Base-by-base conservation (phyloP, 257 asterid species). In the Solanum megistacrolobum region DNA sequence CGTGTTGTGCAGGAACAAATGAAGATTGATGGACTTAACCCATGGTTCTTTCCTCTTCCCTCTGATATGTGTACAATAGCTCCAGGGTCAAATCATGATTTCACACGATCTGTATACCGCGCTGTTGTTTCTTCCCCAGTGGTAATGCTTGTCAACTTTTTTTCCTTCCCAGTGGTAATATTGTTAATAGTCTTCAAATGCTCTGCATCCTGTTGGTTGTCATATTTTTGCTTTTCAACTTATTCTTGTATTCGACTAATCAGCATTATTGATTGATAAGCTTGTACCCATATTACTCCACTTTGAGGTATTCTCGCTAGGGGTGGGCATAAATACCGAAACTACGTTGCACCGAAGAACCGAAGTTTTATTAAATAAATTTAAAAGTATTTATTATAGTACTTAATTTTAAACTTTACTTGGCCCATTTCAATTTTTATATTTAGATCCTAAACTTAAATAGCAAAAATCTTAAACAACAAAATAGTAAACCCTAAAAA, bases 31-130 rank as follows among this genome's bases (percentile, higher is more conserved):
- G 96, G 92, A 93, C 92, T 94, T 55, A 87, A 92, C 90, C 98
- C 99, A 23, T 96, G 99, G 98, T 92, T 91, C 91, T 97, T 97
- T 87, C 98, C 99, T 87, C 87, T 96, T 87, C 98, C 98, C 31
- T 92, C 96, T 29, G 89, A 91, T 90, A 91, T 94, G 94, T 93
- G 95, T 88, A 89, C 94, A 25, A 43, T 93, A 88, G 74, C 94
- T 31, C 98, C 98, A 16, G 97, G 98, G 27, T 94, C 98, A 82
- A 97, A 95, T 94, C 98, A 94, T 7, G 98, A 95, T 91, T 97
- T 93, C 91, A 90, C 69, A 93, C 94, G 83, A 88, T 86, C 96
- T 25, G 69, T 90, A 20, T 97, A 91, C 90, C 99, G 98, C 21
- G 98, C 90, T 88, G 94, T 96, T 89, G 93, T 97, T 89, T 96